Conservation (phyloP, 306 rosid species). For the Lupinus albus region DNA sequence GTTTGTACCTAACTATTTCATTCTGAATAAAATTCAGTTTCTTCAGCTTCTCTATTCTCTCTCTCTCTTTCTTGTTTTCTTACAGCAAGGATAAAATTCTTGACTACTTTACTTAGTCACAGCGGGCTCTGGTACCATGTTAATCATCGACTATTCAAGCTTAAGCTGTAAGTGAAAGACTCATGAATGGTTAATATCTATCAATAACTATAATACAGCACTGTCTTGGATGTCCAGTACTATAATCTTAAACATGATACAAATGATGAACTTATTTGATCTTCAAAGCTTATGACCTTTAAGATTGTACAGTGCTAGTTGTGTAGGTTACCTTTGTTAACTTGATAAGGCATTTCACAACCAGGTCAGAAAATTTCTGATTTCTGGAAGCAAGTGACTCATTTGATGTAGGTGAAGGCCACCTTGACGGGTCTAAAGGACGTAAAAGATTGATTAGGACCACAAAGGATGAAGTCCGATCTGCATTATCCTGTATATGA, state of each 20-base stretch:
- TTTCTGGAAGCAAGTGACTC: slow-evolving; percentile 87
- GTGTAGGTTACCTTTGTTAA: slow-evolving; percentile 78
- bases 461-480: slow-evolving; percentile 92
- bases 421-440: slow-evolving; percentile 95
- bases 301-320: neutral
- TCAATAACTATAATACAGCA: slow-evolving; percentile 12
- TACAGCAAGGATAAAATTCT: neutral
- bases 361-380: slow-evolving; percentile 95
- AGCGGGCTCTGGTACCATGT: neutral
- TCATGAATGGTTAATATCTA: neutral
- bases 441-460: slow-evolving; percentile 86
- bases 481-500: slow-evolving; percentile 89
- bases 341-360: slow-evolving; percentile 97
- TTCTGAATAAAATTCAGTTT: too few relatives aligned
- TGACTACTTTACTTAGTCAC: neutral
- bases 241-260: neutral
- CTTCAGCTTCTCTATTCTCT: too few relatives aligned
- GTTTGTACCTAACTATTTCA: too few relatives aligned
- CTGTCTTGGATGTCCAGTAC: slow-evolving; percentile 1
- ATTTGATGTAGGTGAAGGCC: slow-evolving; percentile 88
- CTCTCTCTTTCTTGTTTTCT: too few relatives aligned
- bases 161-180: neutral
- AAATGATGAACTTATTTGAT: slow-evolving; percentile 22
- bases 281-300: neutral
- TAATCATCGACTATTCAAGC: neutral